Evolutionary conservation across 2,329 filamentous ascomycete genomes (phyloP).

Genomic region (Sporothrix schenckii): DNA sequence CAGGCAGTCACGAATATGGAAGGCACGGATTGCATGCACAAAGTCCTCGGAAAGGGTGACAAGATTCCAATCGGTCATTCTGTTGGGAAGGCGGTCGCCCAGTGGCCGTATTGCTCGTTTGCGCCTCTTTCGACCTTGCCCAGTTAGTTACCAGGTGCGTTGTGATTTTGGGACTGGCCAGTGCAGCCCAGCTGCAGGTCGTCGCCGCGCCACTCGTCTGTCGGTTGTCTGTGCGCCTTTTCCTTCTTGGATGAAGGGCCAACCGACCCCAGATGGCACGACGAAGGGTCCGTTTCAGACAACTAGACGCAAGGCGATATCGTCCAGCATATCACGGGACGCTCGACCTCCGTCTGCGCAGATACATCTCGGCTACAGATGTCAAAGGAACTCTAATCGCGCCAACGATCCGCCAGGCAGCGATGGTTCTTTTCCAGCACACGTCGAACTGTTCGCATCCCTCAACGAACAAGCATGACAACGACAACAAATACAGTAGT

Average conservation of each 20-base stretch:
- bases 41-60: background rate
- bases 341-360: background rate
- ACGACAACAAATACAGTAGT: background rate
- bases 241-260: background rate
- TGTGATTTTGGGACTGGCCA: background rate
- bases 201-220: constrained; percentile 16
- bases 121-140: background rate
- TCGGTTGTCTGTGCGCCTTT: background rate
- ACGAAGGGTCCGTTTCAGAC: background rate
- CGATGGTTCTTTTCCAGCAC: background rate
- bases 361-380: background rate
- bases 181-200: constrained; percentile 25
- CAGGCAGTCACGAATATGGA: constrained; percentile 1
- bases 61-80: background rate
- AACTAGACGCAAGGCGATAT: background rate
- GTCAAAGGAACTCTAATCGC: background rate
- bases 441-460: background rate
- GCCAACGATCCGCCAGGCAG: background rate
- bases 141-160: background rate
- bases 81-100: background rate
- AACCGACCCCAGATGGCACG: background rate
- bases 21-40: background rate
- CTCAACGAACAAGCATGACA: background rate
- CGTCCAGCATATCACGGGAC: background rate
- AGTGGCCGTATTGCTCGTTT: background rate